Evolutionary conservation across 768 basidiomycete species (phyloP), one percentile per base, ranked within the genome.

Genomic region (Pleurotus cornucopiae): DNA sequence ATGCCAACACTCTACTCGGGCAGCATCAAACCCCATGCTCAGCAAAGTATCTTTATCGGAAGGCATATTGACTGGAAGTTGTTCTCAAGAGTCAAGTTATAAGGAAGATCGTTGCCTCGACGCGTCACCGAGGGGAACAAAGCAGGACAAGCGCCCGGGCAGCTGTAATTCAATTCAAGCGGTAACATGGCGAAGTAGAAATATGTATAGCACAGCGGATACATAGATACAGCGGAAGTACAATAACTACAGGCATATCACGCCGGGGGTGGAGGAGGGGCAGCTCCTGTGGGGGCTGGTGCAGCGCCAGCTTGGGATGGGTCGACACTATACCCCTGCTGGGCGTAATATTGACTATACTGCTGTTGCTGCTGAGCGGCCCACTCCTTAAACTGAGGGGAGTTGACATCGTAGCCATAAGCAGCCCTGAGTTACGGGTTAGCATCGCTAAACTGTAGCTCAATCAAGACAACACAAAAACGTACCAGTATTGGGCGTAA

Each of bases 341-440:
- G 70, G 13, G 80, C 78, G 64, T 91, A 90, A 68, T 90, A 90
- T 57, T 89, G 85, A 12, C 76, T 78, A 62, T 91, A 90, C 63
- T 53, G 51, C n/a, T 86, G 85, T 58, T 82, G 78, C 63, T 88
- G 84, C 60, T 89, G 86, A 59, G 82, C 82, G 7, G 86, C 83
- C 39, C 90, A 91, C 62, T 88, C 82, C 67, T 89, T 91, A 68
- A 91, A 92, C 62, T 91, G 81, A 1, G 79, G 64, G 2, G 91
- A 88, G 65, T 91, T 92, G 58, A 91, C 86, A 62, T 93, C 91
- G 68, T 92, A 92, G 9, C 90, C 90, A 63, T 89, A 91, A 4
- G 86, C 85, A 58, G 90, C 86, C 90, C 90, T 91, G 59, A 49
- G 52, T 3, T 21, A 14, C 16, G 14, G 37, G 53, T 57, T 11